Evolutionary conservation across 208 protist genomes (phyloP).

Genomic region (Trypanosoma lewisi): DNA sequence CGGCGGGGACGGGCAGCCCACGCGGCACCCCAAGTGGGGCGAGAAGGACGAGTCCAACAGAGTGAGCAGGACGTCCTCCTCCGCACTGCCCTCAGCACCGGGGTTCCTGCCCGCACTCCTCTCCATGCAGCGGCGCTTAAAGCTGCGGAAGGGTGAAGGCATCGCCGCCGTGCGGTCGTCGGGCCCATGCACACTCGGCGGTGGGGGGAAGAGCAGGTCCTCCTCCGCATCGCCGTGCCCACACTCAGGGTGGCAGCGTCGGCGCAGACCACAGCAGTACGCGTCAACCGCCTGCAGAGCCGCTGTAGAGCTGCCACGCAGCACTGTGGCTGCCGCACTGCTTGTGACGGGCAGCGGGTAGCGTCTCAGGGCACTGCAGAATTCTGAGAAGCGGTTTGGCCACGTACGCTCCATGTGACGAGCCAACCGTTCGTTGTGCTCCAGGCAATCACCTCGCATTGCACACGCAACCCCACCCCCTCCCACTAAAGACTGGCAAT

Average conservation of each 20-base stretch:
- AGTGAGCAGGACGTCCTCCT: not conserved
- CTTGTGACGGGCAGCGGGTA: constrained; percentile 23
- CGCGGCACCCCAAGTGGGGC: not conserved
- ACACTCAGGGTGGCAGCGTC: not conserved
- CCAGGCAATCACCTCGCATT: not conserved
- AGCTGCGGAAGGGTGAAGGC: constrained; percentile 21
- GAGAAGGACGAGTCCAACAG: not conserved
- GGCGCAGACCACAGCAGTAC: not conserved
- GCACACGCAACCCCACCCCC: not conserved
- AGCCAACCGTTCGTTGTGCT: constrained; percentile 21
- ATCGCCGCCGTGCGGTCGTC: not conserved
- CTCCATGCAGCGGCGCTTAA: constrained; percentile 9
- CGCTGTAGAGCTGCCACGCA: constrained; percentile 13
- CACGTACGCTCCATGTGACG: constrained; percentile 19
- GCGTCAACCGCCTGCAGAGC: constrained; percentile 8
- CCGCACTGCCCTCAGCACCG: not conserved
- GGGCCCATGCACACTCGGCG: not conserved
- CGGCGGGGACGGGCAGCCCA: not conserved
- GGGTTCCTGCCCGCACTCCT: too few species aligned
- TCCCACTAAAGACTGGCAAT: not conserved
- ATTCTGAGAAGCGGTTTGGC: constrained; percentile 15
- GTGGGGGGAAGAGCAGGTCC: not conserved
- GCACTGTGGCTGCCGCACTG: constrained; percentile 18
- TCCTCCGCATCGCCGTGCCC: not conserved
- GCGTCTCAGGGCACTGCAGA: constrained; percentile 18